Evolutionary conservation across 1,139 yeast species (phyloP).

Genomic region (Yamadazyma triangularis): DNA sequence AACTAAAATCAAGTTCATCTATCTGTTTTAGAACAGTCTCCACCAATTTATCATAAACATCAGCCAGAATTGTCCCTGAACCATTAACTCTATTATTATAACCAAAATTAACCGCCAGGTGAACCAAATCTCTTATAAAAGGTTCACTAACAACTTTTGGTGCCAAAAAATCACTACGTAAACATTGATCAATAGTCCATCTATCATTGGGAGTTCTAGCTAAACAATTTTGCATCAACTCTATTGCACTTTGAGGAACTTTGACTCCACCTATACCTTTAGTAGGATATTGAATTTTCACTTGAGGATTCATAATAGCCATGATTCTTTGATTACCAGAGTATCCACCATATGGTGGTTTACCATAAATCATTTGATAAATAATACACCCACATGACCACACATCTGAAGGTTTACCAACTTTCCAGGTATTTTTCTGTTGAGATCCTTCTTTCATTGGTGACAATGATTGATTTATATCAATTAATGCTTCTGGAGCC

Average conservation of each 20-base stretch:
- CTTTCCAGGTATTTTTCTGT: slow-evolving; percentile 63
- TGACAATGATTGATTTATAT: slow-evolving; percentile 37
- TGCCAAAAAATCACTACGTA: slow-evolving; percentile 55
- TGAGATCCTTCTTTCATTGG: slow-evolving; percentile 21
- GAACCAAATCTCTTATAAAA: slow-evolving; percentile 67
- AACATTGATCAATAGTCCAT: slow-evolving; percentile 59
- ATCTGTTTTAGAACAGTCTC: slow-evolving; percentile 40
- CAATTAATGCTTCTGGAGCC: slow-evolving; percentile 95
- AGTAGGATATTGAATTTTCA: slow-evolving; percentile 67
- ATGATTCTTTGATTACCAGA: slow-evolving; percentile 75
- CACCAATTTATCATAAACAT: slow-evolving; percentile 39
- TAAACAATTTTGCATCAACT: slow-evolving; percentile 70
- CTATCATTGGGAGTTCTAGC: slow-evolving; percentile 68
- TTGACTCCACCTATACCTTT: slow-evolving; percentile 57
- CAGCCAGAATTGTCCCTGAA: slow-evolving; percentile 31
- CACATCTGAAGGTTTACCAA: slow-evolving; percentile 92
- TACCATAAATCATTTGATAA: slow-evolving; percentile 92
- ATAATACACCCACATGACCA: slow-evolving; percentile 98
- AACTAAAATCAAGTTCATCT: slow-evolving; percentile 33
- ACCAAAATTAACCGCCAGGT: slow-evolving; percentile 73
- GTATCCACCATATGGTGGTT: slow-evolving; percentile 83
- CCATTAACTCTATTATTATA: slow-evolving; percentile 33
- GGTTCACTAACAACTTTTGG: slow-evolving; percentile 71
- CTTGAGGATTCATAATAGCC: slow-evolving; percentile 85
- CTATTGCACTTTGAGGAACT: slow-evolving; percentile 69